phyloP scores from a whole-genome alignment of 805 yeast genomes.

The Lipomyces yamadae region DNA sequence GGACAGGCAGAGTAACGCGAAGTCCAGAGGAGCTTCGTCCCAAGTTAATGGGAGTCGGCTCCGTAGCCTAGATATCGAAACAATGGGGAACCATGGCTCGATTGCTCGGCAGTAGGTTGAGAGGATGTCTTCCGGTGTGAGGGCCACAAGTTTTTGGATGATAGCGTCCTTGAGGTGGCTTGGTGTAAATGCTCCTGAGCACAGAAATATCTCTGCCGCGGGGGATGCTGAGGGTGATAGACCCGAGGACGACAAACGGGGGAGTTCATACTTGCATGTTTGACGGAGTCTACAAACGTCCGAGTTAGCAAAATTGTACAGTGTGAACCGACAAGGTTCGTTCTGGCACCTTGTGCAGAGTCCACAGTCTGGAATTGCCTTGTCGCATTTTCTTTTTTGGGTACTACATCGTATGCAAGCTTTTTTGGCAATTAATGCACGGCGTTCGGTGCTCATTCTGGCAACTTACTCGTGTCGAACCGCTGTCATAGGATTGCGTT shows the following conservation, averaged over 20 bases:
- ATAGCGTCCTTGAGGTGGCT: conserved; percentile 2
- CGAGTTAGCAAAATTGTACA: not conserved
- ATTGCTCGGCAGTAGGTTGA: conserved; percentile 1
- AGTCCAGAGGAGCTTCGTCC: not conserved
- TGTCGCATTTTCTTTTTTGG: not conserved
- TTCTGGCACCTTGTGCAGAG: not conserved
- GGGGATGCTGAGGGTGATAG: not conserved
- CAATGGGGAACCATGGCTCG: conserved; percentile 2
- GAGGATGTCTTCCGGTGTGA: not conserved
- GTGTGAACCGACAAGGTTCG: not conserved
- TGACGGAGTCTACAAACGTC: not conserved
- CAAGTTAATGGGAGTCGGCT: not conserved
- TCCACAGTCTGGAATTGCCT: not conserved
- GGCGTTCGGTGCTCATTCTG: conserved; percentile 1
- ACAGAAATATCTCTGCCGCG: not conserved
- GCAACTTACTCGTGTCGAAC: not conserved
- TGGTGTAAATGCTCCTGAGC: not conserved
- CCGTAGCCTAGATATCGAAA: not conserved
- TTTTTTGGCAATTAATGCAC: not conserved
- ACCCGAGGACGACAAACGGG: conserved; percentile 3
- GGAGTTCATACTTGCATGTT: not conserved
- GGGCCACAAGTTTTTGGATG: not conserved
- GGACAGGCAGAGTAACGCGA: not conserved
- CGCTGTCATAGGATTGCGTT: not conserved
- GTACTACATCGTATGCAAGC: not conserved